Percentiles rank a stretch among this genome's conserved stretches.
Evolutionary conservation across 2,329 filamentous ascomycete species (phyloP).

Genomic region (Ophiostoma tasmaniense): DNA sequence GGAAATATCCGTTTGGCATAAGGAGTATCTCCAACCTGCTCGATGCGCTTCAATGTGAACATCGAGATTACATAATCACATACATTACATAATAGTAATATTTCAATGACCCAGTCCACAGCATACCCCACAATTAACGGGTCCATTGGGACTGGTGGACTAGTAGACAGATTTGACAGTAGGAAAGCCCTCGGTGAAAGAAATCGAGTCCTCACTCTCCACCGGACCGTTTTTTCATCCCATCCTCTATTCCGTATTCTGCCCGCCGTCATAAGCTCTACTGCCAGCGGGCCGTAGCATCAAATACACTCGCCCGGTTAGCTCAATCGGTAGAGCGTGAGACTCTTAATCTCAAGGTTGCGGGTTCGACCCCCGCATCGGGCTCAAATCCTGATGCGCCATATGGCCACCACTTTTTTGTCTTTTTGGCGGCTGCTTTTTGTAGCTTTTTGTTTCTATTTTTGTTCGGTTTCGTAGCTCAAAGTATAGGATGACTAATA

Average conservation of each 20-base stretch:
- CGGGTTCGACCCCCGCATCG: slow-evolving; percentile 39
- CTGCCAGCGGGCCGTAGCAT: background rate
- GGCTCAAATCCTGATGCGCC: slow-evolving; percentile 35
- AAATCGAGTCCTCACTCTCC: background rate
- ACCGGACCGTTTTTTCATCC: background rate
- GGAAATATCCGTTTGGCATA: too few relatives aligned
- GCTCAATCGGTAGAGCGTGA: slow-evolving; percentile 67
- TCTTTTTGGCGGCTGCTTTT: background rate
- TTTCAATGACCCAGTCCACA: background rate
- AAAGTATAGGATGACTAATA: too few relatives aligned
- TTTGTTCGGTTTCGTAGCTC: background rate
- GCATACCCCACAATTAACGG: too few relatives aligned
- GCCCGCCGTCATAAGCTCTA: background rate
- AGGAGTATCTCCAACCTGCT: background rate
- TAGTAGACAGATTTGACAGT: too few relatives aligned
- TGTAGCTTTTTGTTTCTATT: background rate
- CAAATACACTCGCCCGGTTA: slow-evolving; percentile 39
- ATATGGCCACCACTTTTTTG: background rate
- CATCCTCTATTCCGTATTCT: background rate
- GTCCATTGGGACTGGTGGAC: too few relatives aligned
- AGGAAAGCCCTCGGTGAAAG: too few relatives aligned
- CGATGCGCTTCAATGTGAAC: background rate
- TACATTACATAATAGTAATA: background rate
- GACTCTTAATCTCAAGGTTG: slow-evolving; percentile 48
- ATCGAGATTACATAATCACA: background rate